Conservation (phyloP, 768 basidiomycete species). For the Collybiopsis confluens region DNA sequence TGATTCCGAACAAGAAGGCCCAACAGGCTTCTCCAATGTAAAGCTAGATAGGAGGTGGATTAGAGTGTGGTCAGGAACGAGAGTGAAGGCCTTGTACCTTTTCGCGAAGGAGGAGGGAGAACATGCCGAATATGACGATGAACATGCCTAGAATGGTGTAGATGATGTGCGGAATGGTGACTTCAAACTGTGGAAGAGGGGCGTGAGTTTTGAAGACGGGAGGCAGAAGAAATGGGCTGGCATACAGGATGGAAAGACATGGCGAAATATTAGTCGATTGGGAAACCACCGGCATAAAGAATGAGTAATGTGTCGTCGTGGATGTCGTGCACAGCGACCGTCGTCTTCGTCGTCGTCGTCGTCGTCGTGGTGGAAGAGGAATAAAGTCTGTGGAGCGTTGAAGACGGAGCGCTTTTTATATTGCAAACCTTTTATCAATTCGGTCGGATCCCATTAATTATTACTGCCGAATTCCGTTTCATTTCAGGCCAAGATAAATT, state of each 20-base stretch:
- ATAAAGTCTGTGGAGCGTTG: neutral
- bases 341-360: too few relatives aligned
- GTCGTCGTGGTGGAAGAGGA: slow-evolving; percentile 1
- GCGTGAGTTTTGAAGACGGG: neutral
- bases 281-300: slow-evolving; percentile 1
- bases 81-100: slow-evolving; percentile 39
- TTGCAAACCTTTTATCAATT: neutral
- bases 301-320: neutral
- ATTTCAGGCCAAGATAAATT: too few relatives aligned
- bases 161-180: slow-evolving; percentile 54
- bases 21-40: slow-evolving; percentile 97
- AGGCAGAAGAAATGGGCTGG: neutral
- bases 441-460: too few relatives aligned
- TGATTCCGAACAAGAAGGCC: slow-evolving; percentile 91
- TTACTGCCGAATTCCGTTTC: too few relatives aligned
- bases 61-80: neutral
- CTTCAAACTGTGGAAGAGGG: slow-evolving; percentile 33
- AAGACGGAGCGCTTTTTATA: neutral
- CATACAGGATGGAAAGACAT: slow-evolving; percentile 9
- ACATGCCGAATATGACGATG: slow-evolving; percentile 85
- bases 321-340: neutral
- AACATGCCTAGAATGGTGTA: slow-evolving; percentile 69
- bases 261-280: neutral
- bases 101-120: slow-evolving; percentile 88
- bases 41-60: slow-evolving; percentile 43